phyloP scores from a whole-genome alignment of 345 rosid genomes.

The Lumnitzera littorea region DNA sequence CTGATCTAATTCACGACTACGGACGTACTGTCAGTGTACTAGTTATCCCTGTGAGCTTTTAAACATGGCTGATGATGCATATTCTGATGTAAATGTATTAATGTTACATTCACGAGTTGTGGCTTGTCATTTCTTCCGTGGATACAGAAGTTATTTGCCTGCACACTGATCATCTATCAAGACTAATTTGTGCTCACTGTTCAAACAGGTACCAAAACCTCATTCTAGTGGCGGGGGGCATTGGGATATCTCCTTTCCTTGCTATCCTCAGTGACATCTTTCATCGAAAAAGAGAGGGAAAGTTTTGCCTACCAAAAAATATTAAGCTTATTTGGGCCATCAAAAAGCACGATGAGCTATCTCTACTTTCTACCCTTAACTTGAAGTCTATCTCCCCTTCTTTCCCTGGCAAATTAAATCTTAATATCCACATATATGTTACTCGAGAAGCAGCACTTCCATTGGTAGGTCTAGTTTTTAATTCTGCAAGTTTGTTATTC shows the following conservation, averaged over 20 bases:
- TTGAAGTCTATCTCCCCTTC: slow-evolving; percentile 53
- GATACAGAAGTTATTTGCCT: not conserved
- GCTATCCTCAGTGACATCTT: slow-evolving; percentile 76
- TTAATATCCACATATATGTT: slow-evolving; percentile 50
- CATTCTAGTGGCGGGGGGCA: slow-evolving; percentile 86
- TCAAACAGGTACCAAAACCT: slow-evolving; percentile 68
- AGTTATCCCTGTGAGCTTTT: not conserved
- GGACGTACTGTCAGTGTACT: too few relatives aligned
- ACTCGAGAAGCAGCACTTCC: slow-evolving; percentile 69
- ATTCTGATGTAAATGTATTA: too few relatives aligned
- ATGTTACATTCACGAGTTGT: too few relatives aligned
- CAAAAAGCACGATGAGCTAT: slow-evolving; percentile 66
- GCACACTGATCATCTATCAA: too few relatives aligned
- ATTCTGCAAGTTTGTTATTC: not conserved
- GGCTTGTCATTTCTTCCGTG: too few relatives aligned
- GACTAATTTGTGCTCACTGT: not conserved
- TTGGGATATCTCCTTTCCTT: slow-evolving; percentile 83
- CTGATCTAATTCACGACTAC: not conserved
- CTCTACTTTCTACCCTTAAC: slow-evolving; percentile 53
- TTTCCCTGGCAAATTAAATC: slow-evolving; percentile 39
- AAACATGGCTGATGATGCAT: too few relatives aligned
- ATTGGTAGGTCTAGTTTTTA: slow-evolving; percentile 30
- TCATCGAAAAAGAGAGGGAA: slow-evolving; percentile 61
- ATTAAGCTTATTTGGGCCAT: slow-evolving; percentile 77
- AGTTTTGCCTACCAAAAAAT: slow-evolving; percentile 59